Base-by-base conservation (phyloP, 23 red algal species). In the Chondrus crispus region DNA sequence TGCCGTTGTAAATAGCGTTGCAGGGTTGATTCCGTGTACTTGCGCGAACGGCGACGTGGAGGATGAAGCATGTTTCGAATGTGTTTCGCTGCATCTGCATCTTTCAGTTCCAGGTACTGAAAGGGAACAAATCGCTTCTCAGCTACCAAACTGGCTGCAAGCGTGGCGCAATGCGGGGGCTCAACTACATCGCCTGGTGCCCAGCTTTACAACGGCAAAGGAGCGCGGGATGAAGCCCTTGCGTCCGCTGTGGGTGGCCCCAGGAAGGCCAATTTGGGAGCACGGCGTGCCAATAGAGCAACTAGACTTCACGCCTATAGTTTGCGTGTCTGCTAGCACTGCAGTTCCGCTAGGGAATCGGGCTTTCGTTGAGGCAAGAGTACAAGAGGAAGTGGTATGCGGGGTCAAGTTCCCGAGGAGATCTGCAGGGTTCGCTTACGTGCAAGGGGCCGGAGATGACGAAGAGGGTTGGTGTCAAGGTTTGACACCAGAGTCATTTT, bases 401-500 rank as follows among this genome's bases (percentile, higher is more conserved):
- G 75, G 19, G 28, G 79, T 92, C 22, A 46, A 9, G 16, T 92
- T 92, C 40, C 76, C 89, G 46, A 43, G 35, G n/a, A 42, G 74
- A 5, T 46, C 66, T 60, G 79, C 58, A 7, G 86, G 89, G 28
- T 94, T 81, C 72, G 81, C 66, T 1, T 94, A 94, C 44, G 91
- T 94, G 4, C 91, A 94, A 29, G 91, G 91, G 16, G 91, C 91
- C 10, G 91, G 81, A 18, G 91, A 94, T 85, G 91, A 94, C 39
- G 91, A 94, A 52, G 81, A 94, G 80, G 91, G 62, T 2, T 94
- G 91, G 91, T 50, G 73, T 68, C 71, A 51, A 30, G 81, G 91
- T 40, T n/a, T 94, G 35, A 37, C 80, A 3, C 70, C 91, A 39
- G n/a, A 10, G 3, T 32, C 63, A 3, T 94, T 94, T 85, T 94